A percentile compares a stretch with the other conserved stretches of the same genome.
These are phyloP conservation scores for Diaporthe aspalathi DNA, from an alignment of 2,329 filamentous ascomycete species.

Conservation along the genomic window DNA sequence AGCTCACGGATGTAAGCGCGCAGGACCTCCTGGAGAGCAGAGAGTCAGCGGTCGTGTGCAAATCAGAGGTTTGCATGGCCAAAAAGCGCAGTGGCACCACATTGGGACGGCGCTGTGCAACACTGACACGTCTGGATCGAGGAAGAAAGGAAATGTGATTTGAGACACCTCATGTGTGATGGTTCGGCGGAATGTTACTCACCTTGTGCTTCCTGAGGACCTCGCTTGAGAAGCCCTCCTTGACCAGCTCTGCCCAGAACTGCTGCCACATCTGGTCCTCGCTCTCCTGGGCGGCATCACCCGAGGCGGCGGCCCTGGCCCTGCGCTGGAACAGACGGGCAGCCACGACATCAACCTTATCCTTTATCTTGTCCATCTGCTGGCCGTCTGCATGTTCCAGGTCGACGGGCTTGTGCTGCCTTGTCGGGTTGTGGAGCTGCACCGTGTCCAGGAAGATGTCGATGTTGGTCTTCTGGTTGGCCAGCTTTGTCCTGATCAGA, in stretches of 20 bases:
- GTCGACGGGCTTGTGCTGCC: conserved; percentile 49
- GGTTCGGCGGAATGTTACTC: conserved; percentile 12
- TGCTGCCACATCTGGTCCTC: conserved; percentile 68
- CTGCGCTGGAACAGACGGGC: conserved; percentile 59
- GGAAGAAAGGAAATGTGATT: conserved; percentile 19
- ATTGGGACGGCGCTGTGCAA: conserved; percentile 35
- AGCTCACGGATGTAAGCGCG: conserved; percentile 71
- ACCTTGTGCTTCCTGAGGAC: conserved; percentile 70
- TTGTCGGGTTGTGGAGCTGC: conserved; percentile 62
- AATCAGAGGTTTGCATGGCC: neutral
- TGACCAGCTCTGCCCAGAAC: conserved; percentile 68
- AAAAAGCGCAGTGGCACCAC: conserved; percentile 15
- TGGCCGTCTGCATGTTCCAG: conserved; percentile 50
- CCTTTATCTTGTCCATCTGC: conserved; percentile 65
- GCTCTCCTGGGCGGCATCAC: conserved; percentile 51
- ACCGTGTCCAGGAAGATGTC: conserved; percentile 69
- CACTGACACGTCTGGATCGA: conserved; percentile 26
- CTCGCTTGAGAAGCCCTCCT: conserved; percentile 67
- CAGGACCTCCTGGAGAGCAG: conserved; percentile 63
- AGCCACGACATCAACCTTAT: conserved; percentile 70
- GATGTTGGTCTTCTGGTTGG: conserved; percentile 63
- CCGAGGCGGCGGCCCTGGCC: conserved; percentile 44
- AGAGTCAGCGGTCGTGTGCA: conserved; percentile 28
- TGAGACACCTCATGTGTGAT: conserved; percentile 28
- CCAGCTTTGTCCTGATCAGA: conserved; percentile 59